A percentile compares a stretch with the other conserved stretches of the same genome.
Evolutionary conservation across 306 rosid species (phyloP).

Genomic region (Begonia fuchsioides): DNA sequence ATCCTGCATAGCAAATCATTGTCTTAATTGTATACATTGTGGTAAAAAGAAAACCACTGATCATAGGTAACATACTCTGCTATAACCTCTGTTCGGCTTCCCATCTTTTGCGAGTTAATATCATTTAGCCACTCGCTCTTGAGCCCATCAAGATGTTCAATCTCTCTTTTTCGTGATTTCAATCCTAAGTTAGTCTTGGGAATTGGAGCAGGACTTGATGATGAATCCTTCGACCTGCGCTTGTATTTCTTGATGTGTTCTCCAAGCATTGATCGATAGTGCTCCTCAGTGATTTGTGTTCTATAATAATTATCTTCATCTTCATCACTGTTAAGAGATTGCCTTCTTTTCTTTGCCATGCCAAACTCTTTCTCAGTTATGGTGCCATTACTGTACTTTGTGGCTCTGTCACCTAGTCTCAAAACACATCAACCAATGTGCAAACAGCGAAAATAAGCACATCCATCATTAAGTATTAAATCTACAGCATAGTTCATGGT

Average conservation of each 20-base stretch:
- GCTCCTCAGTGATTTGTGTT: slow-evolving; percentile 57
- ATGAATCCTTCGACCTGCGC: slow-evolving; percentile 73
- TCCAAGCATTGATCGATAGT: slow-evolving; percentile 85
- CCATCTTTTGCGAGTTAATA: slow-evolving; percentile 35
- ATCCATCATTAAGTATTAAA: too few relatives aligned
- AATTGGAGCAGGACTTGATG: slow-evolving; percentile 38
- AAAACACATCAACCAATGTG: neutral
- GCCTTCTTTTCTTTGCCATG: slow-evolving; percentile 43
- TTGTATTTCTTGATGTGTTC: slow-evolving; percentile 80
- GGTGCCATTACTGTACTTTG: slow-evolving; percentile 43
- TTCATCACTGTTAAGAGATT: slow-evolving; percentile 55
- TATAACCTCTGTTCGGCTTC: slow-evolving; percentile 28
- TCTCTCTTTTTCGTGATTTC: slow-evolving; percentile 49
- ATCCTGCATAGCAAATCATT: too few relatives aligned
- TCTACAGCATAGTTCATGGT: too few relatives aligned
- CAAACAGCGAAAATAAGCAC: neutral
- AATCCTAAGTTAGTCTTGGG: slow-evolving; percentile 28
- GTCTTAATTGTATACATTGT: neutral
- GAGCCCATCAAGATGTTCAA: slow-evolving; percentile 40
- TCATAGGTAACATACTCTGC: slow-evolving; percentile 37
- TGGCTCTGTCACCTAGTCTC: slow-evolving; percentile 36
- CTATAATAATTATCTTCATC: slow-evolving; percentile 43
- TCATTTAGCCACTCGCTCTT: slow-evolving; percentile 53
- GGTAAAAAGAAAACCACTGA: slow-evolving; percentile 5
- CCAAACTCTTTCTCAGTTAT: slow-evolving; percentile 40